A percentile compares a stretch with the other conserved stretches of the same genome.
Evolutionary conservation across 2,329 filamentous ascomycete species (phyloP).

Genomic region (Cadophora sp.): DNA sequence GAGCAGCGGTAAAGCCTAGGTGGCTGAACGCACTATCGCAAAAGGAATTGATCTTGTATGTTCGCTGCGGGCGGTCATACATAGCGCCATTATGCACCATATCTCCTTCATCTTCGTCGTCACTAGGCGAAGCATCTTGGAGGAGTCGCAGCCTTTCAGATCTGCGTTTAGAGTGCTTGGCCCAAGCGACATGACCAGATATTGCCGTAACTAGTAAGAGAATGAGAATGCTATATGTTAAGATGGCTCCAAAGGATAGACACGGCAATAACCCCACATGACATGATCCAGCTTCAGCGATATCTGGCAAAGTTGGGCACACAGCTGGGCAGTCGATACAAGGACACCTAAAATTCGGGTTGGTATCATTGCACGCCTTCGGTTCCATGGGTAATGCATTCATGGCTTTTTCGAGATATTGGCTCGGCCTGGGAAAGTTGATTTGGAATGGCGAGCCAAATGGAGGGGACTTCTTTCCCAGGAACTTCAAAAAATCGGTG

Average conservation of each 20-base stretch:
- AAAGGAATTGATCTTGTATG: conserved; percentile 84
- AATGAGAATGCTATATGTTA: conserved; percentile 81
- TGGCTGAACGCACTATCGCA: conserved; percentile 82
- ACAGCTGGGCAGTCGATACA: conserved; percentile 91
- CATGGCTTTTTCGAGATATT: conserved; percentile 73
- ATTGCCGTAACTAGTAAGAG: conserved; percentile 69
- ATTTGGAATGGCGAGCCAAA: conserved; percentile 96
- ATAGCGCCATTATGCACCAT: conserved; percentile 78
- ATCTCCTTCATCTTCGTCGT: conserved; percentile 94
- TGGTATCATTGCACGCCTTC: conserved; percentile 88
- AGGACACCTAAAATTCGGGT: conserved; percentile 85
- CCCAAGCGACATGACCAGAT: conserved; percentile 78
- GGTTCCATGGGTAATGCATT: conserved; percentile 71
- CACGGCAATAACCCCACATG: conserved; percentile 89
- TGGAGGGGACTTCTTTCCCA: conserved; percentile 88
- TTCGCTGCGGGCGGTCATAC: conserved; percentile 77
- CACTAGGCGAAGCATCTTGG: conserved; percentile 82
- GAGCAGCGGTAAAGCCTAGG: conserved; percentile 80
- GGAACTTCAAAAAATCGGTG: conserved; percentile 83
- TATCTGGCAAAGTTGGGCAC: conserved; percentile 80
- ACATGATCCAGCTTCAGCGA: conserved; percentile 75
- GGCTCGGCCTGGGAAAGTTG: conserved; percentile 75
- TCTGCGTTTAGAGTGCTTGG: conserved; percentile 74
- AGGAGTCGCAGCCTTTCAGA: conserved; percentile 85
- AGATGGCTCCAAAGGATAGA: conserved; percentile 88